Evolutionary conservation across 164 flowering plant species (phyloP), one percentile per base, ranked within the genome.

Genomic region (Piper betle): DNA sequence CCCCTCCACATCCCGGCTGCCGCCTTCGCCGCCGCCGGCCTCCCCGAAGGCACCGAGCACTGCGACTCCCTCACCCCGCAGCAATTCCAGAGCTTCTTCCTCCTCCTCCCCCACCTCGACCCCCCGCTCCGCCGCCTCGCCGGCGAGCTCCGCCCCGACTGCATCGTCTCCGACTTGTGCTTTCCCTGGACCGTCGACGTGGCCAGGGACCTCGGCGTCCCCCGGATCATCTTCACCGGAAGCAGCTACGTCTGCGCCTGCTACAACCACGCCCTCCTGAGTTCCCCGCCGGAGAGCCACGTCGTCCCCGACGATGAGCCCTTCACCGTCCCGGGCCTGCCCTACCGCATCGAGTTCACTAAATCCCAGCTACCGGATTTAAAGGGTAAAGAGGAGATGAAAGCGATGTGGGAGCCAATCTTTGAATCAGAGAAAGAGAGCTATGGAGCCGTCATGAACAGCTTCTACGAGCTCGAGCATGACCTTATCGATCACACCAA

Each of bases 101-200:
- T 39, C 0, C 72, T 68, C 42, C 79, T 80, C 5, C 86, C 84
- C 69, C 77, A 83, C 59, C 72, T 67, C 59, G 90, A 80, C 25
- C 80, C 4, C 43, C 78, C 81, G 5, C 56, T 81, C 20, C 63
- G 70, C 52, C 25, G 53, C 1, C 66, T 72, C 19, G 55, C 78
- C 16, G 8, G 19, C n/a, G 25, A 74, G 19, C 57, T 6, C 5
- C 59, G 20, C n/a, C 82, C 81, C 16, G 67, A 73, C 39, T 79
- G 81, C 68, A 58, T 81, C 18, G 71, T 81, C 19, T 65, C 75
- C 11, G 81, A 79, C 54, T 42, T 59, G 59, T 75, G 73, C 58
- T 70, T 70, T 37, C 71, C 76, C 0, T 81, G 80, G 83, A 69
- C 79, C 0, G 58, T 70, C 4, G 69, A 69, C 1, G 59, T 55